Conservation (phyloP, 768 basidiomycete genomes). For the Austroboletus eburneus region DNA sequence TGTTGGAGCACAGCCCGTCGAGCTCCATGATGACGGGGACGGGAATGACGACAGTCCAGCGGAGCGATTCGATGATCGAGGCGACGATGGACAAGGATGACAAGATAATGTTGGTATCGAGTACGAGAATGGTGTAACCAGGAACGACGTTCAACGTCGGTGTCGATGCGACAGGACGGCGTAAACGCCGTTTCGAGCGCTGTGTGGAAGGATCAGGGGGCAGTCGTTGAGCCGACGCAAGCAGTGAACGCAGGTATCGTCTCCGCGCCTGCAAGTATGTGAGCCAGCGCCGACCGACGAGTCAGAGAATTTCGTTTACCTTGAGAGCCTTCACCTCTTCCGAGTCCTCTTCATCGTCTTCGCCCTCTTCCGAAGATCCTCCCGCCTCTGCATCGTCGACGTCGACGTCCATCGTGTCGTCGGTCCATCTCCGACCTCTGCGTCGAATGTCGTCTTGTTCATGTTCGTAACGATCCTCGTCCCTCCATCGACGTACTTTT, state of each 20-base stretch:
- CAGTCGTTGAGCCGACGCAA: slow-evolving; percentile 42
- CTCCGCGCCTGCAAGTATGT: slow-evolving; percentile 55
- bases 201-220: slow-evolving; percentile 25
- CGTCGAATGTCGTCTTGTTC: slow-evolving; percentile 67
- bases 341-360: slow-evolving; percentile 64
- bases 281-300: slow-evolving; percentile 6
- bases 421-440: slow-evolving; percentile 57
- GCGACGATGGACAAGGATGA: slow-evolving; percentile 73
- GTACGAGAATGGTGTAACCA: slow-evolving; percentile 86
- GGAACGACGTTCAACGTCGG: slow-evolving; percentile 57
- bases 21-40: slow-evolving; percentile 96
- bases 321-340: slow-evolving; percentile 77
- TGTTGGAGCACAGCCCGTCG: slow-evolving; percentile 76
- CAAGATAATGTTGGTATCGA: slow-evolving; percentile 94
- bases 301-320: slow-evolving; percentile 40
- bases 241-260: slow-evolving; percentile 66
- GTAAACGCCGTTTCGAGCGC: slow-evolving; percentile 25
- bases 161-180: slow-evolving; percentile 31
- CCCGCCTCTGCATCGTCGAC: slow-evolving; percentile 46
- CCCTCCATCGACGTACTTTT: slow-evolving; percentile 67
- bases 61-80: slow-evolving; percentile 70
- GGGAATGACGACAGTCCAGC: slow-evolving; percentile 89
- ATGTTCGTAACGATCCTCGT: slow-evolving; percentile 62
- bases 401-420: slow-evolving; percentile 72
- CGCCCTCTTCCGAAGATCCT: slow-evolving; percentile 40